These are phyloP conservation scores for Rostrohypoxylon terebratum DNA, from an alignment of 495 filamentous ascomycete species.

Conservation along the genomic window DNA sequence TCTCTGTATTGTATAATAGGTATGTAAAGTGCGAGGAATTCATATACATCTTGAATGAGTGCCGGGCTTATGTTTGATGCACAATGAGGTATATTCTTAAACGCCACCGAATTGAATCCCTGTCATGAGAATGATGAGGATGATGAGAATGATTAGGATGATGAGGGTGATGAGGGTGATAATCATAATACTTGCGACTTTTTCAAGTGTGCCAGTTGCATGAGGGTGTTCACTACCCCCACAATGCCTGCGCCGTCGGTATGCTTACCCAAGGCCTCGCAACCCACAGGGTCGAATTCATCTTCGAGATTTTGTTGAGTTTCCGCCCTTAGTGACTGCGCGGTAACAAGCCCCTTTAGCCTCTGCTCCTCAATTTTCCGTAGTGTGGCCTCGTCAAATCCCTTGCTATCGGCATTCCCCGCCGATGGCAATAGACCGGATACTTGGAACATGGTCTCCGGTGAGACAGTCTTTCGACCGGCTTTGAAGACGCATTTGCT, in stretches of 20 bases:
- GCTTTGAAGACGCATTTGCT: conserved; percentile 93
- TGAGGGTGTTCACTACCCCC: conserved; percentile 50
- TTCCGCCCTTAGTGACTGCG: conserved; percentile 59
- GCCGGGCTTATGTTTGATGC: conserved; percentile 16
- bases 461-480: conserved; percentile 83
- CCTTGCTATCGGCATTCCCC: conserved; percentile 27
- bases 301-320: conserved; percentile 62
- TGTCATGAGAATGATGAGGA: conserved; percentile 25
- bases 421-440: conserved; percentile 71
- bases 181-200: conserved; percentile 52
- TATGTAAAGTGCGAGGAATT: conserved; percentile 1
- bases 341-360: conserved; percentile 64
- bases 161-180: conserved; percentile 27
- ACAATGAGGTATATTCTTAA: conserved; percentile 6
- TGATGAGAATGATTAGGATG: no score
- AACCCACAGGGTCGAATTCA: conserved; percentile 55
- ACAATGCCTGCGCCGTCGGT: conserved; percentile 49
- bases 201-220: conserved; percentile 49
- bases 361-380: conserved; percentile 69
- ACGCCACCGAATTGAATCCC: conserved; percentile 30
- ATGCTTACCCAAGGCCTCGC: conserved; percentile 54
- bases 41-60: conserved; percentile 27
- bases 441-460: conserved; percentile 77
- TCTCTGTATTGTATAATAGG: not conserved
- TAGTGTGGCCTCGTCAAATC: conserved; percentile 60